Base-by-base conservation (phyloP, 2,329 filamentous ascomycete genomes). In the Beauveria sp. region DNA sequence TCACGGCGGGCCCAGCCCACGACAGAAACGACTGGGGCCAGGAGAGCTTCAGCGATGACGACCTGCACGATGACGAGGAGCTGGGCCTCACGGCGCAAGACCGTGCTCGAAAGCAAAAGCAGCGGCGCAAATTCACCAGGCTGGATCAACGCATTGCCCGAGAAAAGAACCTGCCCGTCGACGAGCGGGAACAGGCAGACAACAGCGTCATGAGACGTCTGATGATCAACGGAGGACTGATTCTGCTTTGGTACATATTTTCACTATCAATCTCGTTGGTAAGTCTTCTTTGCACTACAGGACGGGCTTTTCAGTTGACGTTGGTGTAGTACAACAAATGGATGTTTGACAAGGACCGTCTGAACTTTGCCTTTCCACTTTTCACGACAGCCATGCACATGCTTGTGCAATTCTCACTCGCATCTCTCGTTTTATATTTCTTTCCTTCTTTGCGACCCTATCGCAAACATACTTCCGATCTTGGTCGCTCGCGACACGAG, bases 281-380 rank as follows among this genome's bases (percentile, higher is more conserved):
- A 81, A 78, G 88, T 79, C 18, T 52, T 14, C 5, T 14, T n/a
- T 22, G 28, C 43, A 44, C 55, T 59, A 50, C 44, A 18, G 28
- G 51, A 37, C 18, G 16, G 30, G 16, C 26, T n/a, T 22, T 14
- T 22, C 51, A 48, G 70, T 69, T 46, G 26, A 48, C 44, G 14
- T 53, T 65, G 92, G 88, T 97, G 55, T 66, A 94, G 88, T 99
- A 97, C 80, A 99, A 99, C 82, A 97, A 97, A 78, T 97, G 94
- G 94, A 97, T 99, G 93, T 97, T 99, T 76, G 90, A 90, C 69
- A 83, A 88, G 64, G 83, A 88, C 66, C 85, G 89, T 66, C 84
- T 96, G 67, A 88, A 97, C 75, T 99, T 99, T 72, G 87, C 90
- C 56, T 97, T 94, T 70, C 94, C 94, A 44, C 83, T 99, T 55